Percentiles rank a stretch among this genome's conserved stretches.
phyloP scores from a whole-genome alignment of 2,329 filamentous ascomycete genomes.

The Colletotrichum sansevieriae region DNA sequence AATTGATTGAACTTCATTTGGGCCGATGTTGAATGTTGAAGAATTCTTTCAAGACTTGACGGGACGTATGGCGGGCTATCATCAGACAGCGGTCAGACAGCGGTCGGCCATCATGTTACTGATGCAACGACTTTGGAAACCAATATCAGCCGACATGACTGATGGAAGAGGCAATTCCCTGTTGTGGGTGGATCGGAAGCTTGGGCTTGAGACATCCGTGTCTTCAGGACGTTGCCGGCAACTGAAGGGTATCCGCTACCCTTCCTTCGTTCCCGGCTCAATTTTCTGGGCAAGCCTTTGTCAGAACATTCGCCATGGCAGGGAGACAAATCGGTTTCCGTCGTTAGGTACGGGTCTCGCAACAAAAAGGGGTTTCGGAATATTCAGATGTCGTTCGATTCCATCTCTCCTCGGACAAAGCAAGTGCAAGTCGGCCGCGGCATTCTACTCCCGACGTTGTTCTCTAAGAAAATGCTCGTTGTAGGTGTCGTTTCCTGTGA shows the following conservation, averaged over 20 bases:
- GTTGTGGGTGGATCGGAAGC: not conserved
- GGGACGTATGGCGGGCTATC: not conserved
- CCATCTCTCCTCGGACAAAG: too few relatives aligned
- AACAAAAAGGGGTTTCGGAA: too few relatives aligned
- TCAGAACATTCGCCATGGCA: not conserved
- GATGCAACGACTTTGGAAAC: not conserved
- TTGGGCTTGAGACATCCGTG: slow-evolving; percentile 7
- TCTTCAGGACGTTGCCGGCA: slow-evolving; percentile 8
- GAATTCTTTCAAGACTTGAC: not conserved
- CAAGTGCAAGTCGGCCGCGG: too few relatives aligned
- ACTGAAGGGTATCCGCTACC: not conserved
- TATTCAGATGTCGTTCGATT: too few relatives aligned
- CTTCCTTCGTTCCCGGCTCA: not conserved
- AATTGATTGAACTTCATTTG: slow-evolving; percentile 14
- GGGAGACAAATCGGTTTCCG: too few relatives aligned
- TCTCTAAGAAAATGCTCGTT: too few relatives aligned
- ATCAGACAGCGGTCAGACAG: not conserved
- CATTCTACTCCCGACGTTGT: too few relatives aligned
- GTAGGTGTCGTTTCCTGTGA: too few relatives aligned
- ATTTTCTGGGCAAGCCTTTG: not conserved
- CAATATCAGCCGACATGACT: too few relatives aligned
- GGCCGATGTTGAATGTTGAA: slow-evolving; percentile 5
- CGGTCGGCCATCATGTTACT: not conserved
- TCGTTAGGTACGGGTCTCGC: too few relatives aligned
- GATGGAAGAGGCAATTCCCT: not conserved